phyloP scores from a whole-genome alignment of 805 yeast species.

The Yamadazyma scolyti region DNA sequence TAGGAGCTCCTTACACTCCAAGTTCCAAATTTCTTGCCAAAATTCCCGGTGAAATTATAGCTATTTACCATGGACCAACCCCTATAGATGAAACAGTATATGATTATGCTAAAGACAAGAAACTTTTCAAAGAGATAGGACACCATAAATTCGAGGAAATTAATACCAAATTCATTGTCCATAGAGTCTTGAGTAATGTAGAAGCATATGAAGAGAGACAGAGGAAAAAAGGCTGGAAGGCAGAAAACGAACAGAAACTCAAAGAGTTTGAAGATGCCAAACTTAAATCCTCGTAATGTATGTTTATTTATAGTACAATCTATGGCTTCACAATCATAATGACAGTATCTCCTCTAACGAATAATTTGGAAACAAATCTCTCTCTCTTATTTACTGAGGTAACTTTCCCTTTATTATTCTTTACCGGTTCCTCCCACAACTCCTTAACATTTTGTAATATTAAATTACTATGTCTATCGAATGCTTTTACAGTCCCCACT shows the following conservation, averaged over 20 bases:
- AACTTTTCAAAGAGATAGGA: conserved; percentile 41
- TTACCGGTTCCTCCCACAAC: conserved; percentile 65
- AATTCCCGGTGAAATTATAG: conserved; percentile 35
- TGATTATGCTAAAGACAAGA: conserved; percentile 24
- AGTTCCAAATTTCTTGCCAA: conserved; percentile 32
- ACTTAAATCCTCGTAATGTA: not conserved
- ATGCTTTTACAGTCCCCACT: conserved; percentile 86
- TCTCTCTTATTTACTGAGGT: conserved; percentile 59
- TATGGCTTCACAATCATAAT: conserved; percentile 65
- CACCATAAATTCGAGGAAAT: conserved; percentile 61
- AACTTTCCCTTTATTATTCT: conserved; percentile 64
- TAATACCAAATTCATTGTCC: conserved; percentile 67
- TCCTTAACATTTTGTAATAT: conserved; percentile 90
- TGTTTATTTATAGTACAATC: not conserved
- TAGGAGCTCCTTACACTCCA: conserved; percentile 64
- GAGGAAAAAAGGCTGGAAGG: conserved; percentile 78
- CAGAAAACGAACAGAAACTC: conserved; percentile 39
- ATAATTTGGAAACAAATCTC: conserved; percentile 84
- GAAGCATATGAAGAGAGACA: conserved; percentile 83
- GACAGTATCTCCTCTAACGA: conserved; percentile 93
- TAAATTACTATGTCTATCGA: conserved; percentile 94
- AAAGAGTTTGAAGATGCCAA: conserved; percentile 16
- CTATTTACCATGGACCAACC: conserved; percentile 61
- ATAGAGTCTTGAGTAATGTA: conserved; percentile 66
- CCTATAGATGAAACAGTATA: conserved; percentile 32